Evolutionary conservation across 768 basidiomycete genomes (phyloP), one percentile per base, ranked within the genome.

Genomic region (Cyclocybe cylindracea): DNA sequence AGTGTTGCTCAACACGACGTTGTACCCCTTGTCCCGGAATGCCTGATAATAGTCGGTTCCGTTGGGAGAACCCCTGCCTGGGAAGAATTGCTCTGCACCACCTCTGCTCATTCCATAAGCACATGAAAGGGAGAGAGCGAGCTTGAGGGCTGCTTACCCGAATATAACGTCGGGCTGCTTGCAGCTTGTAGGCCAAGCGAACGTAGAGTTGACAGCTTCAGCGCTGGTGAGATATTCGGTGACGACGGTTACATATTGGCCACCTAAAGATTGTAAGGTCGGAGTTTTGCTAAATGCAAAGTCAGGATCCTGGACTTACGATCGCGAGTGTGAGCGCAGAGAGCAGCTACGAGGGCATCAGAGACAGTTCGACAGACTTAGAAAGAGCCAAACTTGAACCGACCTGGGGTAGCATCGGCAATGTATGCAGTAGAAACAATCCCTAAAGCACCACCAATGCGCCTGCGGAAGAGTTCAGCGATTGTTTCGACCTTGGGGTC

Each of bases 381-480:
- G 7, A 32, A n/a, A 38, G 10, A 4, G 24, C 38, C 16, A 50
- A 36, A 39, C 6, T 36, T 29, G 39, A 40, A 55, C 62, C 19
- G 52, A 68, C 72, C 71, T 35, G 75, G 75, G 14, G 75, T 77
- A 18, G 75, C 75, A 61, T 77, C 75, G 5, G 72, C 72, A 35
- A 77, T 75, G 48, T 58, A 64, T 5, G 76, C 76, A n/a, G 76
- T 77, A 1, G 76, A 75, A 0, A 77, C 76, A 45, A 77, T 76
- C 31, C 76, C 76, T 44, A 77, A 56, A 1, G 74, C 67, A 11
- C 76, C 76, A 48, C 73, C 71, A 41, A 63, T 66, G 35, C 61
- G 58, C 18, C 74, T 59, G n/a, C 70, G 68, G 69, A 77, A 77
- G 19, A 77, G 58, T 53, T 77, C 73, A 13, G 71, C 74, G 33